Evolutionary conservation across 495 filamentous ascomycete species (phyloP).

Genomic region (Aspergillus diversus): DNA sequence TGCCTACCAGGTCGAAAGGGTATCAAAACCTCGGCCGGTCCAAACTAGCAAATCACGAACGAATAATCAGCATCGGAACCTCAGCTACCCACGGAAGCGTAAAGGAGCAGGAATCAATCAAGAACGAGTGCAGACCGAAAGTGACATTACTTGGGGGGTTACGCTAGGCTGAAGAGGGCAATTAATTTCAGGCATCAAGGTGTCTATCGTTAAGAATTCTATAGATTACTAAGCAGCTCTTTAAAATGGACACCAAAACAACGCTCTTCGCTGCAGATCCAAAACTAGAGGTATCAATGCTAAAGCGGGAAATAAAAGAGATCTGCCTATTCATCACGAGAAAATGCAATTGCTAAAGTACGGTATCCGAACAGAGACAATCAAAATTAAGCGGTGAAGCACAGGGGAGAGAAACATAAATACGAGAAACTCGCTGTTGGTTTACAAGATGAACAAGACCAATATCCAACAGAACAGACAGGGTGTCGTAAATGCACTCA

Average conservation of each 20-base stretch:
- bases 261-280: background rate
- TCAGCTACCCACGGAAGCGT: background rate
- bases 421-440: slow-evolving; percentile 22
- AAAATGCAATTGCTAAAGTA: slow-evolving; percentile 27
- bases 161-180: background rate
- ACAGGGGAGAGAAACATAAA: slow-evolving; percentile 9
- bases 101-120: background rate
- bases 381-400: slow-evolving; percentile 14
- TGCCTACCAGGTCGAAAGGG: slow-evolving; percentile 16
- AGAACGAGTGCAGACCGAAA: slow-evolving; percentile 3
- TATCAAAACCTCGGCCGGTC: slow-evolving; percentile 10
- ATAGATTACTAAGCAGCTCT: background rate
- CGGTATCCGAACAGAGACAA: slow-evolving; percentile 34
- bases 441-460: slow-evolving; percentile 23
- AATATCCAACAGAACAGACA: slow-evolving; percentile 19
- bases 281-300: background rate
- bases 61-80: background rate
- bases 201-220: background rate
- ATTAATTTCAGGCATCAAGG: slow-evolving; percentile 11
- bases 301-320: slow-evolving; percentile 15
- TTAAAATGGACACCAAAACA: background rate
- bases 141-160: slow-evolving; percentile 5
- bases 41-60: slow-evolving; percentile 1
- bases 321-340: slow-evolving; percentile 10
- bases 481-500: slow-evolving; percentile 20